Evolutionary conservation across 225 moss, liverwort and hornwort genomes (phyloP), one percentile per base, ranked within the genome.

Genomic region (Sphagnum tenellum): DNA sequence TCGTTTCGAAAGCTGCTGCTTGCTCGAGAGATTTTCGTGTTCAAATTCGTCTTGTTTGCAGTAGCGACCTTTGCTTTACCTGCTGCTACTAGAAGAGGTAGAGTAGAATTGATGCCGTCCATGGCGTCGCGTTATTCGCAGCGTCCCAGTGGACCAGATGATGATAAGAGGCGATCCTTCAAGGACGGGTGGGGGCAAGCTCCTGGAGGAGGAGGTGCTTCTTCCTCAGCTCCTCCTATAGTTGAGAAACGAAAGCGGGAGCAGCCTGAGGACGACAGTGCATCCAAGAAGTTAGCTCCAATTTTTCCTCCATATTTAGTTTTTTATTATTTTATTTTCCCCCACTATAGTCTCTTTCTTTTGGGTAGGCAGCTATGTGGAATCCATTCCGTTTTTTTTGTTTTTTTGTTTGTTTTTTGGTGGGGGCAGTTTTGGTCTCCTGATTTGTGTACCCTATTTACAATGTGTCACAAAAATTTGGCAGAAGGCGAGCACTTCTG

Each of bases 401-500:
- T n/a, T n/a, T n/a, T n/a, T n/a, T n/a, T n/a, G n/a, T n/a, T n/a
- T n/a, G n/a, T 29, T 29, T 29, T 29, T 29, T 29, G 29, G 29
- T 29, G 29, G 29, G 29, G 29, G 29, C 29, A 9, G 78, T 11
- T 12, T 56, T 56, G 56, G 56, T 56, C n/a, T 11, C 8, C 2
- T 8, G 11, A 44, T 44, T 65, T 56, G 51, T 55, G 55, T 49
- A 14, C 12, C 51, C 29, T 29, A 29, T 29, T 29, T 29, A 29
- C 29, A 29, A 29, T 29, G 29, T 29, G 29, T 29, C 29, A 29
- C 29, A 29, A 29, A 29, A 29, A 29, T 52, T 52, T 52, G 53
- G 59, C 72, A 83, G 74, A 69, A 70, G 80, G 48, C 80, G 75
- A 61, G 59, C 75, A 47, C 77, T 94, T 71, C 50, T 79, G 66